Evolutionary conservation across 495 filamentous ascomycete species (phyloP), one percentile per base, ranked within the genome.

Genomic region (Daldinia childiae): DNA sequence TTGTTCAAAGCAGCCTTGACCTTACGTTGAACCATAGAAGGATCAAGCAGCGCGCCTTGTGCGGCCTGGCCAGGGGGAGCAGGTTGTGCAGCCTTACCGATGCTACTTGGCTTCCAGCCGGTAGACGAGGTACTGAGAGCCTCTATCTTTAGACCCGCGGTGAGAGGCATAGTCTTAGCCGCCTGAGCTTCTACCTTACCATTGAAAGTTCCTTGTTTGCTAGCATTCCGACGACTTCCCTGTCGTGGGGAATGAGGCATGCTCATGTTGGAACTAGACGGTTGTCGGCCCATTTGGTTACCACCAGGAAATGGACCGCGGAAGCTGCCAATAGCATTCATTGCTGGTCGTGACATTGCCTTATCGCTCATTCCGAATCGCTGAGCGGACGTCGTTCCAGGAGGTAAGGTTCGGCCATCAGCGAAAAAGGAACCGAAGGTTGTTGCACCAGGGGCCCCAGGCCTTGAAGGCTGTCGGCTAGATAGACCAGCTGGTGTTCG

Each of bases 1-100:
- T 98, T 98, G 88, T 99, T 98, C 73, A 99, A 83, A 54, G 91
- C 92, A 61, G 93, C 92, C 88, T 99, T 99, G 77, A 98, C 96
- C 88, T 98, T 99, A 69, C 95, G 90, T 82, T 99, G 95, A 71
- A 99, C 95, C 82, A 95, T 89, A 67, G 94, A 93, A 17, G 95
- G 96, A 65, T 95, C 84, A 83, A 99, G 84, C 72, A 91, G 86
- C 48, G 84, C 86, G 9, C 79, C 64, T 30, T n/a, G 24, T 30
- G 50, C 26, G 14, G 6, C 50, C 50, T 14, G 50, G 60, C 82
- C 82, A 58, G 85, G 76, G 60, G 76, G 70, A 30, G 80, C 78
- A 45, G 79, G 60, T n/a, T 74, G 71, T 4, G 78, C 54, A 9
- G 45, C 26, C 72, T 81, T 76, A 36, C 80, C 85, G 62, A 95